These are phyloP conservation scores for Strobilomyces dryophilus DNA, from an alignment of 768 basidiomycete species.

Conservation along the genomic window DNA sequence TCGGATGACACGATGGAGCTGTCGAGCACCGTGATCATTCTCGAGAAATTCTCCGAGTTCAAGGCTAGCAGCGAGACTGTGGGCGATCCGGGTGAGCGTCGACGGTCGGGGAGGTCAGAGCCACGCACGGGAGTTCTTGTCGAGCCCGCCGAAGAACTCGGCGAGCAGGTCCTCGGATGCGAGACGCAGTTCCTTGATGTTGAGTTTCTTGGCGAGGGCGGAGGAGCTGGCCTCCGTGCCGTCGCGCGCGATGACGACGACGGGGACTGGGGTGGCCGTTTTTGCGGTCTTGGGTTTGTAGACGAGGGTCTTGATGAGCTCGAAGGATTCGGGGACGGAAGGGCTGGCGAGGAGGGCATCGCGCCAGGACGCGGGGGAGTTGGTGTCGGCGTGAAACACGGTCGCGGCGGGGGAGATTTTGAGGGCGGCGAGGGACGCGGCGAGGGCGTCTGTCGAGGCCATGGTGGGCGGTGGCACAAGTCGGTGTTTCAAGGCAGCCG, in stretches of 20 bases:
- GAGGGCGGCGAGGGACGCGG: conserved; percentile 45
- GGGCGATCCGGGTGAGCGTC: neutral
- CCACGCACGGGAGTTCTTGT: conserved; percentile 81
- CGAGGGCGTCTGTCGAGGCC: conserved; percentile 32
- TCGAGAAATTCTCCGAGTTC: conserved; percentile 58
- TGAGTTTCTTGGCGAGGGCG: conserved; percentile 73
- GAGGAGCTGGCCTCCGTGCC: conserved; percentile 78
- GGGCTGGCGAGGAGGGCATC: conserved; percentile 56
- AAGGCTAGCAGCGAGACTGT: conserved; percentile 82
- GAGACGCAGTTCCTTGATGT: conserved; percentile 82
- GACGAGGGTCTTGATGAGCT: conserved; percentile 83
- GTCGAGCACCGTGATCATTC: conserved; percentile 74
- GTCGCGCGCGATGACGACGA: conserved; percentile 84
- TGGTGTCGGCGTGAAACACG: conserved; percentile 57
- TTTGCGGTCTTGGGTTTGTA: conserved; percentile 99
- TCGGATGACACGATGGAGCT: conserved; percentile 64
- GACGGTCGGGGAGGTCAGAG: neutral
- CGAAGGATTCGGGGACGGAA: conserved; percentile 54
- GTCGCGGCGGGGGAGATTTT: conserved; percentile 51
- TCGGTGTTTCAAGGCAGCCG: conserved; percentile 17
- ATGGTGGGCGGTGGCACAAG: conserved; percentile 25
- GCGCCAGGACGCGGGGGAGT: conserved; percentile 74
- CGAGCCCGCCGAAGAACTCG: conserved; percentile 73
- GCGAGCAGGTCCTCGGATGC: conserved; percentile 83
- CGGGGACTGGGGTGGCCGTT: conserved; percentile 74